A percentile compares a stretch with the other conserved stretches of the same genome.
Evolutionary conservation across 495 filamentous ascomycete genomes (phyloP).

Genomic region (Pyrenula massariospora): DNA sequence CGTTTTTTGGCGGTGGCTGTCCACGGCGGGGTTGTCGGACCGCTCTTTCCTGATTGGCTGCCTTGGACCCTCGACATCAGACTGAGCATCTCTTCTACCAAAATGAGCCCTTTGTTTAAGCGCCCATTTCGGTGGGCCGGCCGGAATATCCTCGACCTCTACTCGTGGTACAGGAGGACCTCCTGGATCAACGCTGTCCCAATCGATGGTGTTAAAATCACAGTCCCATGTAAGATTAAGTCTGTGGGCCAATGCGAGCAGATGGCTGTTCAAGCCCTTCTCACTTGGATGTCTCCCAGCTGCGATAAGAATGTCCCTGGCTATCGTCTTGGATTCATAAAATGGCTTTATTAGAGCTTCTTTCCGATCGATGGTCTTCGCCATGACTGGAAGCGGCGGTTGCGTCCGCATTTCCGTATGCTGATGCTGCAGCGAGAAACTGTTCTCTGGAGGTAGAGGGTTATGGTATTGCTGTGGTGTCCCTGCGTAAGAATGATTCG

Average conservation of each 20-base stretch:
- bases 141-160: constrained; percentile 6
- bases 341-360: constrained; percentile 29
- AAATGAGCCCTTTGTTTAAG: not conserved
- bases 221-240: constrained; percentile 29
- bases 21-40: not conserved
- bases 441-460: not conserved
- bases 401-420: not conserved
- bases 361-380: constrained; percentile 29
- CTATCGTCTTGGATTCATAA: constrained; percentile 54
- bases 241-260: constrained; percentile 30
- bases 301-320: constrained; percentile 51
- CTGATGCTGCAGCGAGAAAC: not conserved
- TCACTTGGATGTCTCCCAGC: constrained; percentile 47
- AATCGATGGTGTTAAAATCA: constrained; percentile 52
- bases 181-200: constrained; percentile 55
- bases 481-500: not conserved
- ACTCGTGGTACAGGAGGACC: constrained; percentile 7
- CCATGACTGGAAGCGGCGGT: constrained; percentile 10
- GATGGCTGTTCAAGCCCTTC: constrained; percentile 45
- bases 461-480: constrained; percentile 1
- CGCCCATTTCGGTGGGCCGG: constrained; percentile 2
- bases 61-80: not conserved
- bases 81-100: not conserved
- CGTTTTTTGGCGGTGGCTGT: not conserved
- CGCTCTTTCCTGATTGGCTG: not conserved